A percentile compares a stretch with the other conserved stretches of the same genome.
Conservation (phyloP, 164 flowering plant genomes). For the Macadamia integrifolia region DNA sequence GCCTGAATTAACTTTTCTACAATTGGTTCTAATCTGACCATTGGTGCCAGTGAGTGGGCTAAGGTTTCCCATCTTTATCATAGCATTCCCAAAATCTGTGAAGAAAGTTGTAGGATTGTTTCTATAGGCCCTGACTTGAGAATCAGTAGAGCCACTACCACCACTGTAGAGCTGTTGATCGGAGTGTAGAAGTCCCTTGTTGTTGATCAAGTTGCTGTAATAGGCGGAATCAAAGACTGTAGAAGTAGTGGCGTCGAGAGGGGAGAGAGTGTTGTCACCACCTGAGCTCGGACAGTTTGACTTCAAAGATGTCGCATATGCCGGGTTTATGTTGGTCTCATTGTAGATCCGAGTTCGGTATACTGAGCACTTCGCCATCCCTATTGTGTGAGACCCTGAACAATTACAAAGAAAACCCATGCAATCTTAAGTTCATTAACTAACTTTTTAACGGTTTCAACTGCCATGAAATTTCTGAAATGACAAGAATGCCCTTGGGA, state of each 20-base stretch:
- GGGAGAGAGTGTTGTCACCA: constrained; percentile 21
- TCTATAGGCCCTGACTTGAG: constrained; percentile 17
- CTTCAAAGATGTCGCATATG: constrained; percentile 9
- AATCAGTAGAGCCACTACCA: constrained; percentile 17
- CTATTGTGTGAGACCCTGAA: constrained; percentile 26
- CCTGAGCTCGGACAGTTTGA: constrained; percentile 18
- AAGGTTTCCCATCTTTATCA: constrained; percentile 30
- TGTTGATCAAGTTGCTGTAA: constrained; percentile 20
- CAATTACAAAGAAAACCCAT: neutral
- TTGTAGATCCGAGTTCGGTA: constrained; percentile 23
- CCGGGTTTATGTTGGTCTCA: constrained; percentile 18
- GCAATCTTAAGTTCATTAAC: no score
- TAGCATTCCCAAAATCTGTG: constrained; percentile 20
- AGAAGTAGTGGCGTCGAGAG: constrained; percentile 18
- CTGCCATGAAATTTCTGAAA: no score
- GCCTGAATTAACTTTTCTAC: constrained; percentile 20
- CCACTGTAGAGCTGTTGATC: constrained; percentile 28
- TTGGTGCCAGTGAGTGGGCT: constrained; percentile 26
- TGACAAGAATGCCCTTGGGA: no score
- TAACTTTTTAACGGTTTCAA: no score
- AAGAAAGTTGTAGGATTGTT: constrained; percentile 10
- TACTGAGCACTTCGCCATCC: constrained; percentile 22
- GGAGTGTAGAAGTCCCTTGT: constrained; percentile 24
- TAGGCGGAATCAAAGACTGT: constrained; percentile 15
- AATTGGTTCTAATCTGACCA: constrained; percentile 24